Base-by-base conservation (phyloP, 257 asterid genomes). In the Knoxia roxburghii region DNA sequence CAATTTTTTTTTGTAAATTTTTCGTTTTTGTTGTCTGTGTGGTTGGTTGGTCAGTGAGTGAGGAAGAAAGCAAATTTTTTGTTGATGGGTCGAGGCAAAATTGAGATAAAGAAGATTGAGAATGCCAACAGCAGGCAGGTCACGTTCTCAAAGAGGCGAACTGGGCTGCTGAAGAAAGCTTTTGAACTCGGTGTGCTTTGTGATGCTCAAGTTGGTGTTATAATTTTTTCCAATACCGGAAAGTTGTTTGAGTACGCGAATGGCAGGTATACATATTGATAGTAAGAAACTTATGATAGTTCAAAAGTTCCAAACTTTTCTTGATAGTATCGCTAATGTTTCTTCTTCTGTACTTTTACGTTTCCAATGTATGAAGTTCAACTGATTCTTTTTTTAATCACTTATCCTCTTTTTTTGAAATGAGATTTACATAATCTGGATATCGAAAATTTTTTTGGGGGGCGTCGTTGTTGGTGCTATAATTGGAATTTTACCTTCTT, bases 51-150 rank as follows among this genome's bases (percentile, higher is more conserved):
- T 4, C 41, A 37, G 41, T 4, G 4, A 3, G 41, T 3, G 53
- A 53, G 59, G 27, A 24, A 50, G 56, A 24, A 50, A 50, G 53
- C 20, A 14, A 13, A 18, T 48, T 18, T 5, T 13, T 18, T 21
- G 6, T 71, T 29, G 69, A 90, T 90, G 97, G 95, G 97, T 49
- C 72, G 94, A 60, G 95, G 97, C 0, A 90, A 84, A 58, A 87
- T 90, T 40, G 97, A 90, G 57, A 90, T 90, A 14, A 86, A 86
- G 75, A 84, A 85, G 78, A 90, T 87, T 24, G 97, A 90, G 79
- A 83, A 90, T 79, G 80, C 85, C 10, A 90, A 81, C 64, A 84
- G 86, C 78, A 79, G 97, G 51, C 95, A 90, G 65, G 96, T 88
- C 0, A 90, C 96, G 0, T 90, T 90, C 73, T 86, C 96, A 0